Base-by-base conservation (phyloP, 2,329 filamentous ascomycete genomes). In the Aspergillus pseudonomiae region DNA sequence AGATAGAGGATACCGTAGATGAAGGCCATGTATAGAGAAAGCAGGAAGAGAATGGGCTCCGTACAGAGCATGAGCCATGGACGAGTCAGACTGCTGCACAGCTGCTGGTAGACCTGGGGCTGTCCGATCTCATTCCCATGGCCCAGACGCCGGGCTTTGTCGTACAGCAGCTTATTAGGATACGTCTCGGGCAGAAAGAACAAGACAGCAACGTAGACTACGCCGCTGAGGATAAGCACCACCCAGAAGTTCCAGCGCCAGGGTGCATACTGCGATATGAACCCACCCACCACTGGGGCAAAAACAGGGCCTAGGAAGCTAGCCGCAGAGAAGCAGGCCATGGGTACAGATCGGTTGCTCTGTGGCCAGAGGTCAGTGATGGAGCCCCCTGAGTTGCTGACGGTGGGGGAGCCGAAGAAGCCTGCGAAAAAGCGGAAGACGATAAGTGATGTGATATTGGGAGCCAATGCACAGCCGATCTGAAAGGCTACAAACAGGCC, bases 341-440 rank as follows among this genome's bases (percentile, higher is more conserved):
- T 28, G 9, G 46, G 46, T 16, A 50, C 46, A 16, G 46, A 50
- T 16, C 46, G 46, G 11, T 30, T 50, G 16, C 24, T 30, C 85
- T 76, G 59, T 85, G 77, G 0, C 77, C 70, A 5, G 82, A 86
- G 84, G 68, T 88, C 86, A 6, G 85, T 83, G 62, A 87, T 84
- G 14, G 86, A 84, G 30, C 85, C 86, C 0, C 85, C 85, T 5
- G 83, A 82, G 70, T 88, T 88, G 28, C 85, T 87, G 63, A 88
- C 75, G 6, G 85, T 83, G 10, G 84, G 85, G 2, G 84, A 84
- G 6, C 85, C 86, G 69, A 87, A 88, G 4, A 84, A 75, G 30
- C 86, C 85, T 7, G 84, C 84, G 63, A 90, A 85, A 79, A 90
- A 90, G 55, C 89, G 84, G 26, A 90, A 78, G 16, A 89, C 81